Conservation (phyloP, 2,329 filamentous ascomycete species). For the Penicillium oxalicum region DNA sequence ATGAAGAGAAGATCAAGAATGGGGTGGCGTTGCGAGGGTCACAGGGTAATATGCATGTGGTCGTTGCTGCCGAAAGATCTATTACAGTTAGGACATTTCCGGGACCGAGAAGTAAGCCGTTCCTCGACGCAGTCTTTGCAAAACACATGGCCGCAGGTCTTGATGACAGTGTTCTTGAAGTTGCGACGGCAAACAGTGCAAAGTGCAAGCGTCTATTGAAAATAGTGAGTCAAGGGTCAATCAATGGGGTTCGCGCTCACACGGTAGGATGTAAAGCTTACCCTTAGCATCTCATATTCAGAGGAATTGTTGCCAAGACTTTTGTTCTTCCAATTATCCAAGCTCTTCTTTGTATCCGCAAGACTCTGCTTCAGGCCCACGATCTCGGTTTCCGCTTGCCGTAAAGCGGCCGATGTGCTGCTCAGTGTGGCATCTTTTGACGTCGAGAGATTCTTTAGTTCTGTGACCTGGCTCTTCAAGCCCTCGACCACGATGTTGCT, state of each 20-base stretch:
- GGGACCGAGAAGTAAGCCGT: conserved; percentile 78
- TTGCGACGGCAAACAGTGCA: conserved; percentile 90
- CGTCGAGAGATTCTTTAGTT: conserved; percentile 68
- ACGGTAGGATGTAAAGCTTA: conserved; percentile 48
- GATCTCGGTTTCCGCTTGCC: conserved; percentile 62
- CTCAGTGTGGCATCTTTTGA: conserved; percentile 66
- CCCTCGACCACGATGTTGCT: conserved; percentile 63
- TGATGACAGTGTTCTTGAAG: conserved; percentile 90
- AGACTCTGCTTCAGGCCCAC: conserved; percentile 74
- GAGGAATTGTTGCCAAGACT: conserved; percentile 72
- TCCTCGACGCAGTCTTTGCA: conserved; percentile 88
- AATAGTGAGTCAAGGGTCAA: conserved; percentile 11
- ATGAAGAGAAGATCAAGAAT: conserved; percentile 18
- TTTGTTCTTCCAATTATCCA: conserved; percentile 81
- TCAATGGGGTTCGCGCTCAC: background rate
- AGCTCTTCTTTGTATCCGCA: conserved; percentile 71
- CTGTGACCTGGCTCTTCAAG: conserved; percentile 67
- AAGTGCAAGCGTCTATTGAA: conserved; percentile 61
- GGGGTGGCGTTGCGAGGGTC: conserved; percentile 14
- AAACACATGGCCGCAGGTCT: conserved; percentile 91
- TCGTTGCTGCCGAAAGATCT: conserved; percentile 88
- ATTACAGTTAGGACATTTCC: conserved; percentile 93
- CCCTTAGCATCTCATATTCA: conserved; percentile 78
- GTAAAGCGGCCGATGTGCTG: conserved; percentile 56
- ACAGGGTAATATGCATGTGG: conserved; percentile 61